Conservation (phyloP, 345 rosid species). For the Rhodamnia argentea region DNA sequence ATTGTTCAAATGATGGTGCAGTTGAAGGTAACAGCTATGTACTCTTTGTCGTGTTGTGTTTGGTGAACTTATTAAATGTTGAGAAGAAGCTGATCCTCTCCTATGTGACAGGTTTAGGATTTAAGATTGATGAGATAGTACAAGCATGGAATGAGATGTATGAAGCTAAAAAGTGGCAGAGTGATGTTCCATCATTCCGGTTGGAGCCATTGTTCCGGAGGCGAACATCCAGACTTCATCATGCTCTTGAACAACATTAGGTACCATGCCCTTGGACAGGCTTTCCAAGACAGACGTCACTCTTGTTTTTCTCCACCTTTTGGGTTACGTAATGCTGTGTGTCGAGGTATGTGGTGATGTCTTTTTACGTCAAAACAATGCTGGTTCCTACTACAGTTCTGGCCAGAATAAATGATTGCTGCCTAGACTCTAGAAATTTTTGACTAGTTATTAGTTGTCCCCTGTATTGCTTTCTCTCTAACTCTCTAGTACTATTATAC, state of each 20-base stretch:
- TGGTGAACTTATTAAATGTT: not conserved
- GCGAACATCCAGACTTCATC: slow-evolving; percentile 40
- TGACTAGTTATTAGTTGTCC: not conserved
- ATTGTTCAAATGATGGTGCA: slow-evolving; percentile 41
- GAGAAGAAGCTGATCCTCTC: slow-evolving; percentile 2
- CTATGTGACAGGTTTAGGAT: slow-evolving; percentile 42
- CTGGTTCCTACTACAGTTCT: not conserved
- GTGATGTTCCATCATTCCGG: slow-evolving; percentile 48
- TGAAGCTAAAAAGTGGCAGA: slow-evolving; percentile 58
- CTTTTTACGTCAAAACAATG: not conserved
- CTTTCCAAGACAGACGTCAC: not conserved
- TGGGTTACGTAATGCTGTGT: not conserved
- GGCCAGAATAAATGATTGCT: not conserved
- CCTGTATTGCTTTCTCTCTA: not conserved
- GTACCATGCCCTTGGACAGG: not conserved
- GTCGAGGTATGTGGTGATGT: not conserved
- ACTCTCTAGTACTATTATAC: not conserved
- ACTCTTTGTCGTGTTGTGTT: not conserved
- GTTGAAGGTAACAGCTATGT: slow-evolving; percentile 40
- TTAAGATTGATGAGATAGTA: slow-evolving; percentile 60
- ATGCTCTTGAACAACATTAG: slow-evolving; percentile 38
- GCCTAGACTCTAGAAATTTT: not conserved
- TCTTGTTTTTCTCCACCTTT: not conserved
- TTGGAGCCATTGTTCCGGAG: slow-evolving; percentile 58
- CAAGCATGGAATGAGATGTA: slow-evolving; percentile 75